A percentile compares a stretch with the other conserved stretches of the same genome.
phyloP scores from a whole-genome alignment of 768 basidiomycete genomes.

The Nidularia sp. region DNA sequence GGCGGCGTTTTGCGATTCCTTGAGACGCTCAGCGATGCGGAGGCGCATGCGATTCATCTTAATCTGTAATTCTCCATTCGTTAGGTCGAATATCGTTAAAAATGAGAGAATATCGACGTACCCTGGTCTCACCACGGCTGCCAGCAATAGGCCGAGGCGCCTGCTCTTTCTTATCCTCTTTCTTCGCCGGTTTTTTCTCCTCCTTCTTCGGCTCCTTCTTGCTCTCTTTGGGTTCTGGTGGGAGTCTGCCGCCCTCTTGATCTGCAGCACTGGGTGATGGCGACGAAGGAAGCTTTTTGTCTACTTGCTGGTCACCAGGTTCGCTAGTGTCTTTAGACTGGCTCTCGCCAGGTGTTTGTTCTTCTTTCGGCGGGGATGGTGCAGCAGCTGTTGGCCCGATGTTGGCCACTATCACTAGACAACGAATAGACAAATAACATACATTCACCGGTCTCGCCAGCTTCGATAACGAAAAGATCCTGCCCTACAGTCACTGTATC shows the following conservation, averaged over 20 bases:
- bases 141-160: slow-evolving; percentile 32
- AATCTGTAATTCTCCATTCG: slow-evolving; percentile 44
- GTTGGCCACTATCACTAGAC: neutral
- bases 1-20: slow-evolving; percentile 96
- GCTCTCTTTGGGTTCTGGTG: slow-evolving; percentile 20
- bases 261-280: slow-evolving; percentile 29
- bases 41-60: slow-evolving; percentile 99
- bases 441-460: slow-evolving; percentile 62
- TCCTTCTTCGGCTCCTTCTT: slow-evolving; percentile 29
- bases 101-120: slow-evolving; percentile 24
- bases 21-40: slow-evolving; percentile 95
- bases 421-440: slow-evolving; percentile 15
- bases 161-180: slow-evolving; percentile 21
- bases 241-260: slow-evolving; percentile 13
- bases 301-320: slow-evolving; percentile 43
- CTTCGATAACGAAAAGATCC: slow-evolving; percentile 88
- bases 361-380: slow-evolving; percentile 28
- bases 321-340: slow-evolving; percentile 34
- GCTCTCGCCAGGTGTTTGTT: slow-evolving; percentile 16
- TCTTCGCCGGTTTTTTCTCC: slow-evolving; percentile 24
- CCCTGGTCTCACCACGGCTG: slow-evolving; percentile 81
- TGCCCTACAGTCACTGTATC: slow-evolving; percentile 94
- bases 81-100: neutral
- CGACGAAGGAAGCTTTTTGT: slow-evolving; percentile 39
- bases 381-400: slow-evolving; percentile 13